A percentile compares a stretch with the other conserved stretches of the same genome.
phyloP scores from a whole-genome alignment of 106 monocot species.

The Dendrobium huoshanense region DNA sequence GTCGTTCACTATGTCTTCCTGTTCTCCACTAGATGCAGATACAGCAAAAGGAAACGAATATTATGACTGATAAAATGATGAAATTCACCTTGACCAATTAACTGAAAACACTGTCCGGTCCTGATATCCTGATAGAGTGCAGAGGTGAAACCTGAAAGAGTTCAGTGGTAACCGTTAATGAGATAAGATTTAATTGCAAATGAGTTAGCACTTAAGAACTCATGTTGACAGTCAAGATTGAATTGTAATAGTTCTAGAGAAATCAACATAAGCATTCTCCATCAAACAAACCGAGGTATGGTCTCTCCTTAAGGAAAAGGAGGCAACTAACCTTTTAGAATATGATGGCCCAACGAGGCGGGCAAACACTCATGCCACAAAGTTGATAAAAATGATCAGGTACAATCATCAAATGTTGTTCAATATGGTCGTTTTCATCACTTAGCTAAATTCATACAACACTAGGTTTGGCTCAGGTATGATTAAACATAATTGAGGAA shows the following conservation, averaged over 20 bases:
- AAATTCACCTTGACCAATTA: slow-evolving; percentile 71
- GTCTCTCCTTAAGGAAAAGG: not conserved
- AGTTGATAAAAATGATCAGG: too few species aligned
- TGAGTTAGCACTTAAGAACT: not conserved
- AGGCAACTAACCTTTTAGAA: too few species aligned
- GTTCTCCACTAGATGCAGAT: not conserved
- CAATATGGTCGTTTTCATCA: too few species aligned
- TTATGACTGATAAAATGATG: not conserved
- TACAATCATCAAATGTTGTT: too few species aligned
- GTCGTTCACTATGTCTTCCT: not conserved
- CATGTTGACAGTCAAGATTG: not conserved
- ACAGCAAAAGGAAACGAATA: not conserved
- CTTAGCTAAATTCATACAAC: too few species aligned
- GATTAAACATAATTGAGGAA: too few species aligned
- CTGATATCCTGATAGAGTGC: slow-evolving; percentile 72
- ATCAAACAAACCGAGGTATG: not conserved
- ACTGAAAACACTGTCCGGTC: slow-evolving; percentile 67
- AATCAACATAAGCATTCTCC: not conserved
- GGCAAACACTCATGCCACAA: too few species aligned
- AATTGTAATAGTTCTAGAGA: not conserved
- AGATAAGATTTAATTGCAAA: slow-evolving; percentile 1
- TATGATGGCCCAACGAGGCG: too few species aligned
- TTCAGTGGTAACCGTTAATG: not conserved
- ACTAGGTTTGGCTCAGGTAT: too few species aligned
- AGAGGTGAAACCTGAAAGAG: slow-evolving; percentile 56